phyloP scores from a whole-genome alignment of 2,329 filamentous ascomycete species.

The Fusarium citri region DNA sequence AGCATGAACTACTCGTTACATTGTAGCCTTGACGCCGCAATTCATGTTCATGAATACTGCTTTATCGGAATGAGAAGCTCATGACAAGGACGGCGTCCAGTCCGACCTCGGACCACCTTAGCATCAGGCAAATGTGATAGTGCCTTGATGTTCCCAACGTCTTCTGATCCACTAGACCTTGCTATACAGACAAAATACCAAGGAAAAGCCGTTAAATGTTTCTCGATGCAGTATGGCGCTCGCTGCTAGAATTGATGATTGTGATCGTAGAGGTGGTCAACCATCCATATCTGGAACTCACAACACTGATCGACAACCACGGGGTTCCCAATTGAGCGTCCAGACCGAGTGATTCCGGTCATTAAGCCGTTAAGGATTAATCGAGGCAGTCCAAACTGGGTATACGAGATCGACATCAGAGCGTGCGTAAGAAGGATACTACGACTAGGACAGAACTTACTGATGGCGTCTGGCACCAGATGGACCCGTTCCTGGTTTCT shows the following conservation, averaged over 20 bases:
- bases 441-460: not conserved
- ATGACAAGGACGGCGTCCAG: slow-evolving; percentile 2
- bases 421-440: not conserved
- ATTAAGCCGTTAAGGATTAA: not conserved
- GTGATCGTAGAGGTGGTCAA: not conserved
- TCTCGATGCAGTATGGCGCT: not conserved
- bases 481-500: slow-evolving; percentile 13
- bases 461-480: slow-evolving; percentile 15
- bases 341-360: not conserved
- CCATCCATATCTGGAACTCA: not conserved
- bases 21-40: not conserved
- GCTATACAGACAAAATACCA: not conserved
- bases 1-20: no score
- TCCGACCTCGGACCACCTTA: not conserved
- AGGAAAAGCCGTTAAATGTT: not conserved
- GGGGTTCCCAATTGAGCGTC: not conserved
- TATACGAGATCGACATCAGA: not conserved
- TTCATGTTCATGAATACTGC: not conserved
- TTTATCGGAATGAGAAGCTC: not conserved
- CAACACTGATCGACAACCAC: not conserved
- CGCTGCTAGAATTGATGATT: not conserved
- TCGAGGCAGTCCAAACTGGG: not conserved
- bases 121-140: not conserved
- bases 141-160: not conserved
- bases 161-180: not conserved